phyloP scores from a whole-genome alignment of 805 yeast genomes.

The Starmerella ratchasimensis region DNA sequence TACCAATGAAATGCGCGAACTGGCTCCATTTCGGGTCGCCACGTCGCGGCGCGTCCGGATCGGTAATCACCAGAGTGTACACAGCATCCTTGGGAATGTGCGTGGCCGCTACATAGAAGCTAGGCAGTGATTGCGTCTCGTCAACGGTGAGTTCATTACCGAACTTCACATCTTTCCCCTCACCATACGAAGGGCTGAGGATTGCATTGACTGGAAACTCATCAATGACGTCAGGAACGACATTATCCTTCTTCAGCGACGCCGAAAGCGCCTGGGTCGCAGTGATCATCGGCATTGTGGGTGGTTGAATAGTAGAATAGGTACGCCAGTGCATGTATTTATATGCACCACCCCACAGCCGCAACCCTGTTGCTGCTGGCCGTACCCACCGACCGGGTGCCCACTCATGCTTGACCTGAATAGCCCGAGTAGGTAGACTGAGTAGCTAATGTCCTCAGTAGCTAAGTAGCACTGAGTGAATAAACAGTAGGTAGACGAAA shows the following conservation, averaged over 20 bases:
- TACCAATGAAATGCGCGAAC: slow-evolving; percentile 57
- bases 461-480: too few species aligned
- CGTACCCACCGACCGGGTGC: too few species aligned
- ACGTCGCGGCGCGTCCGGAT: slow-evolving; percentile 86
- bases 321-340: background rate
- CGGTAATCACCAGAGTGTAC: slow-evolving; percentile 70
- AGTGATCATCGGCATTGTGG: slow-evolving; percentile 24
- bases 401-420: too few species aligned
- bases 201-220: slow-evolving; percentile 26
- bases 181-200: slow-evolving; percentile 44
- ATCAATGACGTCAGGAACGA: slow-evolving; percentile 33
- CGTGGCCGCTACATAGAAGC: slow-evolving; percentile 48
- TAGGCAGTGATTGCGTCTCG: slow-evolving; percentile 57
- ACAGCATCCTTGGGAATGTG: slow-evolving; percentile 37
- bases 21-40: slow-evolving; percentile 81
- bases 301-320: background rate
- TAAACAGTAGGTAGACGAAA: too few species aligned
- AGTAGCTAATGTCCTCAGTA: too few species aligned
- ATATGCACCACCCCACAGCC: too few species aligned
- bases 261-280: slow-evolving; percentile 26
- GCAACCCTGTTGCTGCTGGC: too few species aligned
- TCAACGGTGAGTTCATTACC: slow-evolving; percentile 58
- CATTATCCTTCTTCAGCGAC: slow-evolving; percentile 30
- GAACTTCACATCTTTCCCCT: slow-evolving; percentile 53
- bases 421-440: too few species aligned